A percentile compares a stretch with the other conserved stretches of the same genome.
Evolutionary conservation across 2,329 filamentous ascomycete species (phyloP).

Genomic region (Ophiognomonia clavigignenti-juglandacearum): DNA sequence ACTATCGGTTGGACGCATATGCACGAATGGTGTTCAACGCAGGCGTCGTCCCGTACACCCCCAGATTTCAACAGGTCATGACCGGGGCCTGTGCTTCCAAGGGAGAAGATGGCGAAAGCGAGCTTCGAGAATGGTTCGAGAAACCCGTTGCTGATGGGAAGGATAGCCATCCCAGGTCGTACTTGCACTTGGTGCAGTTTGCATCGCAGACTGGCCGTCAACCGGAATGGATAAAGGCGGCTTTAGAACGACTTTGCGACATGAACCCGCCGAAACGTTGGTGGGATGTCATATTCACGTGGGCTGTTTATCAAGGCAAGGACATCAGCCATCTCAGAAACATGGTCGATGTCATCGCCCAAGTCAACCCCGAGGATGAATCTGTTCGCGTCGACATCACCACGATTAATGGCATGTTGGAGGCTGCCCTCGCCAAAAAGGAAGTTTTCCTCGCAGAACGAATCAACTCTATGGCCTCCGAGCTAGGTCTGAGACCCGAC

Average conservation of each 20-base stretch:
- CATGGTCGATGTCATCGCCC: conserved; percentile 66
- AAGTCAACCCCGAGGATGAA: conserved; percentile 39
- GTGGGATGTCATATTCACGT: conserved; percentile 72
- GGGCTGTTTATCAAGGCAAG: conserved; percentile 67
- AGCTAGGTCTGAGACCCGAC: conserved; percentile 62
- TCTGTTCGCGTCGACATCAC: conserved; percentile 55
- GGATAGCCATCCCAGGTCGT: conserved; percentile 39
- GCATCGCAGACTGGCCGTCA: conserved; percentile 52
- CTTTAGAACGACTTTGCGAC: conserved; percentile 51
- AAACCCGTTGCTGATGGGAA: conserved; percentile 39
- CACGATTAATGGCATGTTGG: conserved; percentile 74
- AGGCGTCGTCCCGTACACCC: conserved; percentile 39
- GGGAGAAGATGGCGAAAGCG: conserved; percentile 55
- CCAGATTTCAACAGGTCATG: conserved; percentile 48
- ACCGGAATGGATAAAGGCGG: conserved; percentile 54
- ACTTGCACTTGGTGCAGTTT: conserved; percentile 54
- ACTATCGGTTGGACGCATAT: conserved; percentile 48
- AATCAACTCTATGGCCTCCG: conserved; percentile 62
- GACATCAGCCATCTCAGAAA: conserved; percentile 66
- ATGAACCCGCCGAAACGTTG: conserved; percentile 44
- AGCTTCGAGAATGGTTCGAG: conserved; percentile 55
- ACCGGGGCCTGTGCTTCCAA: conserved; percentile 57
- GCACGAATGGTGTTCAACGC: conserved; percentile 45
- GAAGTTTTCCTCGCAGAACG: conserved; percentile 70
- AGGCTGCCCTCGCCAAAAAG: conserved; percentile 63